Percentiles rank a stretch among this genome's conserved stretches.
These are phyloP conservation scores for Kentomonas sorsogonicus DNA, from an alignment of 208 protist species.

Conservation along the genomic window DNA sequence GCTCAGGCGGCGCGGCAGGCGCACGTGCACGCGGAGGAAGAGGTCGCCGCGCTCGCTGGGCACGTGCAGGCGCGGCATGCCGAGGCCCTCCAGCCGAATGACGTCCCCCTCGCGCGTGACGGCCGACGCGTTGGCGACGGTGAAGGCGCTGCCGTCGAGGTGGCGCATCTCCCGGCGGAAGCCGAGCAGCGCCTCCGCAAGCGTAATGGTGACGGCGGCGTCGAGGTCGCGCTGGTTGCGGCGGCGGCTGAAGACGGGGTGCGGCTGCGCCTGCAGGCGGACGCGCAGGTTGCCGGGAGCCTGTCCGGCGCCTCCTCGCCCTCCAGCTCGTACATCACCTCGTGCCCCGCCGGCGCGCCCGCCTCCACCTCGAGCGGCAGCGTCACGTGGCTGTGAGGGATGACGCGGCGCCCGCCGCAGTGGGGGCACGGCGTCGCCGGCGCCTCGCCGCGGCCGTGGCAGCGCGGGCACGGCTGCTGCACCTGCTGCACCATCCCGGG, in stretches of 20 bases:
- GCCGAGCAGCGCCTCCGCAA: conserved; percentile 87
- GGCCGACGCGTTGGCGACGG: conserved; percentile 20
- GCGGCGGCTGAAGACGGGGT: conserved; percentile 73
- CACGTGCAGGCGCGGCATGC: conserved; percentile 88
- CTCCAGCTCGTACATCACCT: conserved; percentile 83
- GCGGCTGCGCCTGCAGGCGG: conserved; percentile 36
- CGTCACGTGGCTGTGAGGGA: conserved; percentile 21
- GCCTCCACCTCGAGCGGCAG: conserved; percentile 71
- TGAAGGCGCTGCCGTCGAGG: conserved; percentile 72
- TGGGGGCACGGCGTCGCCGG: conserved; percentile 60
- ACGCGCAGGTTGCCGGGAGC: conserved; percentile 79
- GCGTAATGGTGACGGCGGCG: conserved; percentile 61
- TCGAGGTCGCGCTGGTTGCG: conserved; percentile 79
- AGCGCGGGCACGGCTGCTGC: conserved; percentile 75
- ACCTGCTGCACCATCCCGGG: conserved; percentile 74
- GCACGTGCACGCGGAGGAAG: conserved; percentile 75
- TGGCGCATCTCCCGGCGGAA: conserved; percentile 80
- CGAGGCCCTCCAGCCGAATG: conserved; percentile 70
- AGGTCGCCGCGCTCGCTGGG: conserved; percentile 87
- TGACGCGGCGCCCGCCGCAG: conserved; percentile 74
- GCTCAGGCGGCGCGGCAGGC: conserved; percentile 62
- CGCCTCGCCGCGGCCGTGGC: conserved; percentile 77
- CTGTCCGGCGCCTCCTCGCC: conserved; percentile 66
- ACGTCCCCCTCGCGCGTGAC: conserved; percentile 69
- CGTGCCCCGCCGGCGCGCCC: conserved; percentile 61